Percentiles rank a stretch among this genome's conserved stretches.
These are phyloP conservation scores for Kregervanrija pseudodelftensis DNA, from an alignment of 805 yeast genomes.

Conservation along the genomic window DNA sequence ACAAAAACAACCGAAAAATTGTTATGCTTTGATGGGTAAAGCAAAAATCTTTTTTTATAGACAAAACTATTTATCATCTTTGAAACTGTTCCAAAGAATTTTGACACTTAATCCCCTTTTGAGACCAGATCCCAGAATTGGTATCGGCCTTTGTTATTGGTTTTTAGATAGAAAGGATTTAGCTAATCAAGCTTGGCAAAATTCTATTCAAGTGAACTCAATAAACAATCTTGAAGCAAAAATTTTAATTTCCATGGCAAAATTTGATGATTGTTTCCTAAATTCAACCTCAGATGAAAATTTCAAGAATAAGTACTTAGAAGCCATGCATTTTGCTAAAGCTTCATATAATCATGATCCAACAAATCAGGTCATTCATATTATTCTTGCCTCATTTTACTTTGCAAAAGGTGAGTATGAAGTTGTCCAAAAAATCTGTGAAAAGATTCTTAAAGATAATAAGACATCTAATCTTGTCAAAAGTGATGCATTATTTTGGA, in stretches of 20 bases:
- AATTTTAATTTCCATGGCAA: conserved; percentile 58
- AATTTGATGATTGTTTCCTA: conserved; percentile 56
- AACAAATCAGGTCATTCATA: conserved; percentile 53
- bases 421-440: conserved; percentile 49
- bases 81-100: conserved; percentile 78
- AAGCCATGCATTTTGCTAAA: conserved; percentile 46
- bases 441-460: conserved; percentile 37
- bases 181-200: conserved; percentile 78
- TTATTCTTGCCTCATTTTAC: conserved; percentile 62
- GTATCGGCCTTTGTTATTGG: conserved; percentile 94
- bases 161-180: conserved; percentile 66
- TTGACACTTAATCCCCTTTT: conserved; percentile 68
- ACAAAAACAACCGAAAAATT: conserved; percentile 49
- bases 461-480: conserved; percentile 34
- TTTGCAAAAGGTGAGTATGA: conserved; percentile 61
- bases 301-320: conserved; percentile 52
- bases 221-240: conserved; percentile 46
- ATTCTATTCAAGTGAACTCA: conserved; percentile 64
- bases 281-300: conserved; percentile 50
- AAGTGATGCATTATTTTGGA: conserved; percentile 75
- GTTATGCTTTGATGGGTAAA: conserved; percentile 73
- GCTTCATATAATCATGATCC: conserved; percentile 34
- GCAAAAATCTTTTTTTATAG: conserved; percentile 75
- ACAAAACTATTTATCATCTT: conserved; percentile 64
- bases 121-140: conserved; percentile 89